A percentile compares a stretch with the other conserved stretches of the same genome.
These are phyloP conservation scores for Chamaenerion angustifolium DNA, from an alignment of 345 rosid genomes.

Conservation along the genomic window DNA sequence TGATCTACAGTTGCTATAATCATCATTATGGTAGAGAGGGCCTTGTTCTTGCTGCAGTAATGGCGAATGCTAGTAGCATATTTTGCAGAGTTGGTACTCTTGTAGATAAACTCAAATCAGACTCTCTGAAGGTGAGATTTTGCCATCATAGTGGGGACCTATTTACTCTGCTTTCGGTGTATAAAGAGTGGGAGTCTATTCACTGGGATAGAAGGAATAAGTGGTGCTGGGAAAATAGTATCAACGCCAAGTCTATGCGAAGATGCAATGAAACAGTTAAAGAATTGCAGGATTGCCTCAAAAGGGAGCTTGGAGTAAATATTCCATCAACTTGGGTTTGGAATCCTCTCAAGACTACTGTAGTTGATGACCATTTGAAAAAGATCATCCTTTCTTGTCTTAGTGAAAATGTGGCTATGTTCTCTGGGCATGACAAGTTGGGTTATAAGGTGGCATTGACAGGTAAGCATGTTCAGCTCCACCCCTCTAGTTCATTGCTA, in stretches of 20 bases:
- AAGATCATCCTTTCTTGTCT: slow-evolving; percentile 56
- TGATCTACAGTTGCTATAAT: slow-evolving; percentile 45
- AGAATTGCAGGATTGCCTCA: slow-evolving; percentile 55
- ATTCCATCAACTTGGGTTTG: slow-evolving; percentile 56
- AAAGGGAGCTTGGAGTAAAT: slow-evolving; percentile 44
- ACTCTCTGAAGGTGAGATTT: slow-evolving; percentile 67
- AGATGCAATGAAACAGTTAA: slow-evolving; percentile 68
- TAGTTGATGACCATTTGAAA: slow-evolving; percentile 36
- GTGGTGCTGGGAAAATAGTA: slow-evolving; percentile 93
- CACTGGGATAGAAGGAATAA: slow-evolving; percentile 35
- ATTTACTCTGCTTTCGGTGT: slow-evolving; percentile 77
- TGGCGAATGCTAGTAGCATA: slow-evolving; percentile 79
- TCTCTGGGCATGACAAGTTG: slow-evolving; percentile 64
- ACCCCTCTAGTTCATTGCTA: slow-evolving; percentile 78
- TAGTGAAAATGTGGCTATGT: slow-evolving; percentile 80
- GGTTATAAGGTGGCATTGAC: slow-evolving; percentile 81
- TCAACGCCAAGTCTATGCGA: slow-evolving; percentile 87
- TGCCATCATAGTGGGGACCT: slow-evolving; percentile 74
- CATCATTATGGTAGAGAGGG: slow-evolving; percentile 65
- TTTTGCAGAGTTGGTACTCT: slow-evolving; percentile 76
- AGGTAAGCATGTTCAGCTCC: slow-evolving; percentile 63
- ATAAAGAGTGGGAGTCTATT: slow-evolving; percentile 60
- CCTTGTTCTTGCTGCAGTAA: slow-evolving; percentile 74
- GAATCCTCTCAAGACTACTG: slow-evolving; percentile 35
- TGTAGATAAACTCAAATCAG: slow-evolving; percentile 61